These are phyloP conservation scores for Dysphania ambrosioides DNA, from an alignment of 148 eudicot genomes.

Conservation along the genomic window DNA sequence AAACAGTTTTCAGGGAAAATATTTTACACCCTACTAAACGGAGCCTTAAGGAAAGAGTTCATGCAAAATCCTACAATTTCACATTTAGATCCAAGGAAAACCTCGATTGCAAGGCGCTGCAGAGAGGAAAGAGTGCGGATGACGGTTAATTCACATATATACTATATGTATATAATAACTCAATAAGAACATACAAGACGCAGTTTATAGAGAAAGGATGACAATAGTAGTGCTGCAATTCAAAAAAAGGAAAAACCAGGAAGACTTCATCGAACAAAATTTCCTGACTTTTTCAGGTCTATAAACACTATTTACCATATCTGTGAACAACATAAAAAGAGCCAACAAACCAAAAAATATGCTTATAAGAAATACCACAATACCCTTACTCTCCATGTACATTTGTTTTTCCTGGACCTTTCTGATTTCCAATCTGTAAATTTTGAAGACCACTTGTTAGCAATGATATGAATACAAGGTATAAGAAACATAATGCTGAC, in stretches of 20 bases:
- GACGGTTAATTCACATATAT: not conserved
- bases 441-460: constrained; percentile 1
- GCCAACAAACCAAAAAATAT: constrained; percentile 55
- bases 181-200: not conserved
- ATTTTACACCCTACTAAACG: too few species aligned
- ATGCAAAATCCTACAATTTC: not conserved
- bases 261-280: constrained; percentile 68
- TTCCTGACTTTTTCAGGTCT: constrained; percentile 55
- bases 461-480: not conserved
- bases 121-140: not conserved
- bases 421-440: constrained; percentile 68
- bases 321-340: constrained; percentile 46
- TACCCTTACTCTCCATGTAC: constrained; percentile 90
- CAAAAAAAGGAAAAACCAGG: constrained; percentile 69
- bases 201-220: constrained; percentile 56
- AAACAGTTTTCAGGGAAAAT: too few species aligned
- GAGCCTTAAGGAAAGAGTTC: too few species aligned
- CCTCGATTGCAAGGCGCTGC: not conserved
- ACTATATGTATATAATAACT: constrained; percentile 7
- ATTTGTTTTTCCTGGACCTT: constrained; percentile 59
- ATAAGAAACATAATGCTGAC: not conserved
- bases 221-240: constrained; percentile 51
- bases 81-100: not conserved
- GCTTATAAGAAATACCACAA: constrained; percentile 58
- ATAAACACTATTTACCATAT: constrained; percentile 44